phyloP scores from a whole-genome alignment of 225 moss, liverwort and hornwort genomes.

The Sphagnum tenellum region DNA sequence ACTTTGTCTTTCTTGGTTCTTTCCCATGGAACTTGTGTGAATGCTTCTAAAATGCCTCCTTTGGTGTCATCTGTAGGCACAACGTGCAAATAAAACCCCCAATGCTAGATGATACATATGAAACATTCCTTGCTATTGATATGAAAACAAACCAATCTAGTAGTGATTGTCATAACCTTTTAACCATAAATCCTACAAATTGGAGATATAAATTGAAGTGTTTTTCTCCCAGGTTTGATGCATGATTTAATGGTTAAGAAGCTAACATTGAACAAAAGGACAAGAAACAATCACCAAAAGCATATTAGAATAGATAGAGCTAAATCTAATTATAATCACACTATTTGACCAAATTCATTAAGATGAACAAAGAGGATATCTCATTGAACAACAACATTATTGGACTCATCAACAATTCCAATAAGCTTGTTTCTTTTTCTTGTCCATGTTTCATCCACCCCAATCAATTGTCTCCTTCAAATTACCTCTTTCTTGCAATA shows the following conservation, averaged over 20 bases:
- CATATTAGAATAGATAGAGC: too few species aligned
- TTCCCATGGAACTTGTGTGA: conserved; percentile 99
- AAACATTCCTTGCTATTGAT: too few species aligned
- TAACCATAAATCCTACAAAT: too few species aligned
- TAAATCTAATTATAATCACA: conserved; percentile 20
- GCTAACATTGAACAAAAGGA: too few species aligned
- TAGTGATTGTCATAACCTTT: too few species aligned
- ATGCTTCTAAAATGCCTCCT: conserved; percentile 98
- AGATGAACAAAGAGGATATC: conserved; percentile 92
- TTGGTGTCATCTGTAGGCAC: conserved; percentile 84
- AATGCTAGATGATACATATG: too few species aligned
- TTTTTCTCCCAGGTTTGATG: too few species aligned
- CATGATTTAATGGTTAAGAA: too few species aligned
- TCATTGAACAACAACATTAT: conserved; percentile 83
- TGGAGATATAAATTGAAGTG: too few species aligned
- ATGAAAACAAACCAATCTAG: too few species aligned
- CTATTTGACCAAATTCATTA: conserved; percentile 95
- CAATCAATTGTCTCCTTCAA: conserved; percentile 95
- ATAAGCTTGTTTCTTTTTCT: conserved; percentile 96
- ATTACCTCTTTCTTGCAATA: conserved; percentile 90
- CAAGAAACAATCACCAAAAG: too few species aligned
- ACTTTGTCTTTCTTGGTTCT: conserved; percentile 99
- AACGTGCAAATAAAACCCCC: too few species aligned
- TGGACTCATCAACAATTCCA: conserved; percentile 94
- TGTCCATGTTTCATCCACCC: conserved; percentile 99